phyloP scores from a whole-genome alignment of 805 yeast species.

The Candida taoyuanica region DNA sequence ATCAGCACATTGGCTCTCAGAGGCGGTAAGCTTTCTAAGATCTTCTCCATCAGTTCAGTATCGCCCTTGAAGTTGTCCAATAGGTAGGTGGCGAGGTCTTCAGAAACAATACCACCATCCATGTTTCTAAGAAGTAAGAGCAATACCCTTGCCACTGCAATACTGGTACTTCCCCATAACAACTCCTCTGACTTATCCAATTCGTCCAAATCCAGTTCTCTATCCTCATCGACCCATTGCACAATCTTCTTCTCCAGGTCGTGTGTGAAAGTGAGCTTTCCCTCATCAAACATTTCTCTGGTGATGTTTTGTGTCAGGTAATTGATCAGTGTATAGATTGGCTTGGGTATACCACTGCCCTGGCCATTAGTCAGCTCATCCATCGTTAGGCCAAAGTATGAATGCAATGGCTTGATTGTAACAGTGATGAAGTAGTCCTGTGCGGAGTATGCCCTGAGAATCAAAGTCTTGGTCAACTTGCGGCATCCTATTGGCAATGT shows the following conservation, averaged over 20 bases:
- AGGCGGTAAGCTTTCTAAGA: slow-evolving; percentile 37
- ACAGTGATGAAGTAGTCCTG: slow-evolving; percentile 31
- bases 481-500: slow-evolving; percentile 27
- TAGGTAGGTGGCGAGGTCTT: slow-evolving; percentile 26
- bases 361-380: slow-evolving; percentile 24
- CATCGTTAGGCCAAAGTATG: slow-evolving; percentile 30
- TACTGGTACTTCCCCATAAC: slow-evolving; percentile 20
- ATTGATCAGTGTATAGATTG: slow-evolving; percentile 28
- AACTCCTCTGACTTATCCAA: slow-evolving; percentile 16
- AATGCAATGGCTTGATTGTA: slow-evolving; percentile 21
- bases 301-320: slow-evolving; percentile 26
- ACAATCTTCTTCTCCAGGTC: slow-evolving; percentile 22
- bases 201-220: slow-evolving; percentile 17
- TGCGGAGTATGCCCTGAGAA: slow-evolving; percentile 26
- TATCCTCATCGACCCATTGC: slow-evolving; percentile 20
- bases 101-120: slow-evolving; percentile 39
- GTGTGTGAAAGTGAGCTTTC: slow-evolving; percentile 17
- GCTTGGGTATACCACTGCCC: slow-evolving; percentile 30
- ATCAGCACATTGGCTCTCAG: slow-evolving; percentile 39
- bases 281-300: slow-evolving; percentile 27
- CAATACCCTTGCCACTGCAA: slow-evolving; percentile 28
- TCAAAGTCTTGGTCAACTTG: slow-evolving; percentile 22
- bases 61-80: slow-evolving; percentile 24
- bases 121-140: slow-evolving; percentile 30
- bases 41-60: slow-evolving; percentile 27